phyloP scores from a whole-genome alignment of 768 basidiomycete species.

The Podaxis sp. region DNA sequence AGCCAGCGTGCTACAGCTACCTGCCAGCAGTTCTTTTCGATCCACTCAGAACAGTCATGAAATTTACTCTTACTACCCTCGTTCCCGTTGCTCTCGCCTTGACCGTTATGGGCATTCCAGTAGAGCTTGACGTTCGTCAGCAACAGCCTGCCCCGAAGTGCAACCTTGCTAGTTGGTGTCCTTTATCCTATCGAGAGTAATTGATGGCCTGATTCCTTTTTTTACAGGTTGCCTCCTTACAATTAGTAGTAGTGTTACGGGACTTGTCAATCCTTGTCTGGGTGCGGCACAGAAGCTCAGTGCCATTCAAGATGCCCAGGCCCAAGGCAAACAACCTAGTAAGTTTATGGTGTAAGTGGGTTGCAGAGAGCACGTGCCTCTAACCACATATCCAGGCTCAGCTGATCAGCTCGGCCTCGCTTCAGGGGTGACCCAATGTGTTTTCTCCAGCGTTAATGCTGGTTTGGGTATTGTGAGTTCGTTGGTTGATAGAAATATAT shows the following conservation, averaged over 20 bases:
- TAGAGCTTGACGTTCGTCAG: neutral
- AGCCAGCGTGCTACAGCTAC: neutral
- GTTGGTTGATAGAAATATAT: neutral
- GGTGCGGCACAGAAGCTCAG: neutral
- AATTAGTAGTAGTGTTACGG: neutral
- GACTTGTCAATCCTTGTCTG: neutral
- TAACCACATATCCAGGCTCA: neutral
- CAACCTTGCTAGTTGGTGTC: neutral
- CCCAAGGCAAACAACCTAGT: neutral
- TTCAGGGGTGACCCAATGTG: neutral
- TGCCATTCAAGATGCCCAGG: neutral
- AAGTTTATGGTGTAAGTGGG: neutral
- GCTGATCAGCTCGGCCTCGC: neutral
- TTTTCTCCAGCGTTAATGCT: neutral
- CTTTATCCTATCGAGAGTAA: neutral
- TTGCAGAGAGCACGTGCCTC: neutral
- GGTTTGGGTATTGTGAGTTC: slow-evolving; percentile 8
- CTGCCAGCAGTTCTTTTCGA: neutral
- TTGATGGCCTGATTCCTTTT: neutral
- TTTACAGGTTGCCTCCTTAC: neutral
- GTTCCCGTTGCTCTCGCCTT: neutral
- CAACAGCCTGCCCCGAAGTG: neutral
- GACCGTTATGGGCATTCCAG: neutral
- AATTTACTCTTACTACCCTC: neutral
- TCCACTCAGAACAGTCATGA: neutral